Evolutionary conservation across 225 moss, liverwort and hornwort genomes (phyloP), one percentile per base, ranked within the genome.

Genomic region (Polytrichum formosum): DNA sequence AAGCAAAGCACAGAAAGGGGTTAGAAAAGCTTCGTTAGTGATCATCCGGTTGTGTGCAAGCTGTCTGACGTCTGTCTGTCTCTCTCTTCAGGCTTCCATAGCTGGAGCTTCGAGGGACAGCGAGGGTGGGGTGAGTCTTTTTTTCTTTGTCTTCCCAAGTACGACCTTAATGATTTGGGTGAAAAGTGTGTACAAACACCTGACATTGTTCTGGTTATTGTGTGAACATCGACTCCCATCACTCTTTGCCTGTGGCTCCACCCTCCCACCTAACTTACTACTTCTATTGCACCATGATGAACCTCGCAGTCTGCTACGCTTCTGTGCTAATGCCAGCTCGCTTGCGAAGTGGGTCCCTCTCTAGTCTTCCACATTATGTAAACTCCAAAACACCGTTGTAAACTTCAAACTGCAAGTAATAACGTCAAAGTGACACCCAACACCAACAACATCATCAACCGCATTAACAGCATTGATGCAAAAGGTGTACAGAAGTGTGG

Each of bases 141-240:
- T 20, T 6, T 59, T 63, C 26, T 63, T 16, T 63, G 5, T 23
- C 25, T 26, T 63, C 16, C 62, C 27, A 26, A 26, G 62, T 28
- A 63, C 62, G 62, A 63, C 62, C 26, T 26, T 22, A 23, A 63
- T 63, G 62, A 63, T 63, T 63, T 63, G 62, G 62, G 21, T 22
- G 26, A 17, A 63, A 63, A 63, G 62, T 16, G 26, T 63, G 62
- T 63, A 63, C 62, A 63, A 63, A 63, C 62, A 63, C 62, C 62
- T 63, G 62, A 63, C 62, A 63, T 63, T 63, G 62, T 63, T 63
- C 26, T 23, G 62, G 23, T 63, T 63, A 63, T 63, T 63, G 62
- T 26, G 58, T 28, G 62, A 16, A 16, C 26, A 22, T 20, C 59
- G 23, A 20, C 23, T 63, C 26, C 62, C 62, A 63, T 26, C 62